Base-by-base conservation (phyloP, 176 grass and related monocot species). In the Lolium multiflorum region DNA sequence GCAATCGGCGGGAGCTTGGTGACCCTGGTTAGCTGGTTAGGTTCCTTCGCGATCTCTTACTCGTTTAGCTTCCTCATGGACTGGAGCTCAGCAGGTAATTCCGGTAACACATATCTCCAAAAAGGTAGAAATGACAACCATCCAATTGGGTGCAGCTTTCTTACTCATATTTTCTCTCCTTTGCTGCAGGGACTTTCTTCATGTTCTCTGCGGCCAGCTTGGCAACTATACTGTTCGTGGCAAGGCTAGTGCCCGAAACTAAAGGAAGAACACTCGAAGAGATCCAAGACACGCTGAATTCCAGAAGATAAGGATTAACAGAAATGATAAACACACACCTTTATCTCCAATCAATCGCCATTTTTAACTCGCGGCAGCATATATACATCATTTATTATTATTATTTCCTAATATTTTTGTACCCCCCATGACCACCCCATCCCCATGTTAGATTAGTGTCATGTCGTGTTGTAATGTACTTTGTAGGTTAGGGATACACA, bases 261-360 rank as follows among this genome's bases (percentile, higher is more conserved):
- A 96, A 94, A 90, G 94, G 94, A 55, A 87, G 82, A n/a, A 90
- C 94, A 71, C 83, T 94, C 4, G 94, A 96, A 87, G 89, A 96
- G 85, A 96, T 96, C 8, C 94, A 94, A 71, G 87, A 64, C 61
- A 84, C 91, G 17, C 70, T 92, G 15, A 91, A 86, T 38, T 81
- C 68, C 25, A 62, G 22, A 85, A 87, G 61, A 88, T 95, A 28
- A 85, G 20, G 26, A 87, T 39, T 11, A 38, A 14, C 3, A 16
- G 41, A 72, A 71, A 77, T 28, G 26, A 35, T 35, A 21, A 26
- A 68, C 7, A 14, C 43, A 12, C 10, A 1, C 21, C 21, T 11
- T 20, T 37, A 15, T 44, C n/a, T 22, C 78, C 46, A 50, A 50
- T 37, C 25, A 65, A 15, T 65, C 13, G 4, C 13, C 62, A 31